Evolutionary conservation across 2,329 filamentous ascomycete species (phyloP).

Genomic region (Lachnellula occidentalis): DNA sequence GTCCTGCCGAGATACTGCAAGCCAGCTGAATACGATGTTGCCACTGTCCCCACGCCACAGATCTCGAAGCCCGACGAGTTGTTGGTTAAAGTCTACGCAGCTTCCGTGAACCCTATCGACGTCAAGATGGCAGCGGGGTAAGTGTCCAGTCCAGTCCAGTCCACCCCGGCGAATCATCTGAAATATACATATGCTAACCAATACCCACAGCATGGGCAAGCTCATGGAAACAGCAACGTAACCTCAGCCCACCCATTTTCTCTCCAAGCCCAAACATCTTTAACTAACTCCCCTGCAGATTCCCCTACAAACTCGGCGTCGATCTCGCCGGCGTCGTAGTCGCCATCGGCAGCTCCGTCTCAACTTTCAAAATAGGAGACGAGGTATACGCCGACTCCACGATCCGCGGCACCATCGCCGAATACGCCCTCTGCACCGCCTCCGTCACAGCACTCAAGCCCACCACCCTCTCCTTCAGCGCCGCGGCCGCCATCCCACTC

Average conservation of each 20-base stretch:
- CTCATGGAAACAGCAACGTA: constrained; percentile 3
- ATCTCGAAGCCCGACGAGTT: constrained; percentile 41
- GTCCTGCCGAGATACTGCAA: constrained; percentile 21
- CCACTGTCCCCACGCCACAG: constrained; percentile 39
- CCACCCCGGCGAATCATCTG: not conserved
- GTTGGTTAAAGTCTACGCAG: constrained; percentile 40
- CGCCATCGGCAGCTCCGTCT: constrained; percentile 32
- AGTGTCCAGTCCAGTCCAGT: not conserved
- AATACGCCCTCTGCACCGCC: constrained; percentile 27
- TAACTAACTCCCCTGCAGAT: constrained; percentile 22
- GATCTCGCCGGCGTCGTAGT: constrained; percentile 37
- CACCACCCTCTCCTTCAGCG: constrained; percentile 32
- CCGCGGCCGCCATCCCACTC: constrained; percentile 38
- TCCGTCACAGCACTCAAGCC: constrained; percentile 36
- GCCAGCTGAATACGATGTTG: constrained; percentile 31
- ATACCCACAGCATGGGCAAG: constrained; percentile 3
- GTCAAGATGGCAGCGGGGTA: constrained; percentile 34
- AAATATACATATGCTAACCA: not conserved
- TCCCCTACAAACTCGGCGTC: constrained; percentile 40
- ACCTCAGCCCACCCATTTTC: not conserved
- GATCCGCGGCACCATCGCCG: constrained; percentile 31
- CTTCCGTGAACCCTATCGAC: constrained; percentile 42
- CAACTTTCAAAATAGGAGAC: constrained; percentile 34
- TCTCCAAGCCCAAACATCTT: not conserved
- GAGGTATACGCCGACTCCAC: constrained; percentile 35